Conservation (phyloP, 2,329 filamentous ascomycete species). For the Tolypocladium paradoxum region DNA sequence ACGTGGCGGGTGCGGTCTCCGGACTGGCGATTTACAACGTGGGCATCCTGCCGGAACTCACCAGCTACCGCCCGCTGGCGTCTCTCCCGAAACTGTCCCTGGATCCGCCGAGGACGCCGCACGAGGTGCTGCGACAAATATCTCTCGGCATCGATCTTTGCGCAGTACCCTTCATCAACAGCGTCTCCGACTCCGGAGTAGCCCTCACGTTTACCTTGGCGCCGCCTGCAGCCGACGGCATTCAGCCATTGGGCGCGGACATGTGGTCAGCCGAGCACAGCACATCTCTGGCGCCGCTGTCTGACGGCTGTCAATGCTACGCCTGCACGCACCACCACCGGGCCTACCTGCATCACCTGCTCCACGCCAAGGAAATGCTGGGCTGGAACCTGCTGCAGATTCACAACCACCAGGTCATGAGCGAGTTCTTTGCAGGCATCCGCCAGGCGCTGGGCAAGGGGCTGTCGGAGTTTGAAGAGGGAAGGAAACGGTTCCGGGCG, state of each 20-base stretch:
- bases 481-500: slow-evolving; percentile 28
- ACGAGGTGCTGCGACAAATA: slow-evolving; percentile 67
- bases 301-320: slow-evolving; percentile 63
- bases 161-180: slow-evolving; percentile 63
- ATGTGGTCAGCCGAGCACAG: slow-evolving; percentile 61
- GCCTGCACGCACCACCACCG: slow-evolving; percentile 74
- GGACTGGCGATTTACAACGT: slow-evolving; percentile 72
- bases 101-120: slow-evolving; percentile 58
- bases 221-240: slow-evolving; percentile 11
- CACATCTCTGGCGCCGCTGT: slow-evolving; percentile 51
- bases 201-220: slow-evolving; percentile 74
- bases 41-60: slow-evolving; percentile 55
- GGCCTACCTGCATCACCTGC: slow-evolving; percentile 79
- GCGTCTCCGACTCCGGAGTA: slow-evolving; percentile 72
- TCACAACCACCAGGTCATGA: slow-evolving; percentile 72
- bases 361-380: slow-evolving; percentile 90
- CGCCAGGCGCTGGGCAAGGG: slow-evolving; percentile 52
- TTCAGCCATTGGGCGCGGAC: slow-evolving; percentile 57
- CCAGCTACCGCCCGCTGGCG: slow-evolving; percentile 39
- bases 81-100: slow-evolving; percentile 65
- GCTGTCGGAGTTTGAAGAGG: slow-evolving; percentile 46
- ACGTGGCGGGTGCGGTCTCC: slow-evolving; percentile 46
- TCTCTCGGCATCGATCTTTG: slow-evolving; percentile 70
- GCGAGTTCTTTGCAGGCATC: slow-evolving; percentile 61
- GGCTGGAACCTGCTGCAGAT: slow-evolving; percentile 88